Percentiles rank a stretch among this genome's conserved stretches.
These are phyloP conservation scores for Russula compacta DNA, from an alignment of 768 basidiomycete genomes.

Conservation along the genomic window DNA sequence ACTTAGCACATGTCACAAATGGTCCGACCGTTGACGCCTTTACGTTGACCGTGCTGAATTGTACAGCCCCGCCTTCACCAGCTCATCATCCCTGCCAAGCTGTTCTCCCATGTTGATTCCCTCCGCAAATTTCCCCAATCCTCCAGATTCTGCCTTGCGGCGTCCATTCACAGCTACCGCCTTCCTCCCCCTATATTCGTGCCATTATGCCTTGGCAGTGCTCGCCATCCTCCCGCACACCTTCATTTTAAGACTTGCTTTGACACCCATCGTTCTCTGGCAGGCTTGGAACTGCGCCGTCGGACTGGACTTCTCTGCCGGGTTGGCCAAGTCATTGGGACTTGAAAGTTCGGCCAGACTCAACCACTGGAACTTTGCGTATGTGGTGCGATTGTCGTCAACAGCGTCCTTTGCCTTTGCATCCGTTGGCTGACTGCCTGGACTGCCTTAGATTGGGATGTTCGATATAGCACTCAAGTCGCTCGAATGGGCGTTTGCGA, in stretches of 20 bases:
- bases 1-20: too few species aligned
- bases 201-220: constrained; percentile 3
- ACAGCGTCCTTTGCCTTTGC: too few species aligned
- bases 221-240: constrained; percentile 15
- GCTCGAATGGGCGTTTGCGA: constrained; percentile 7
- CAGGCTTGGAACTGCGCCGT: constrained; percentile 5
- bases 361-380: background rate
- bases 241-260: background rate
- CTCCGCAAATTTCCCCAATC: background rate
- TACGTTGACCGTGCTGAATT: too few species aligned
- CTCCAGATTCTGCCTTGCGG: constrained; percentile 7
- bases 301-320: background rate
- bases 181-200: background rate
- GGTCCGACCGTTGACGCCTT: too few species aligned
- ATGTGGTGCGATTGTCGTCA: constrained; percentile 1
- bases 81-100: too few species aligned
- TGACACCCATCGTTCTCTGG: constrained; percentile 7
- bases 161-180: constrained; percentile 2
- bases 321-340: background rate
- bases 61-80: too few species aligned
- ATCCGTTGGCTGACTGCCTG: background rate
- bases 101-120: background rate
- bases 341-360: background rate
- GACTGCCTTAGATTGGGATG: background rate
- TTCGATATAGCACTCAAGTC: background rate